phyloP scores from a whole-genome alignment of 2,329 filamentous ascomycete species.

The Fusarium sp. region DNA sequence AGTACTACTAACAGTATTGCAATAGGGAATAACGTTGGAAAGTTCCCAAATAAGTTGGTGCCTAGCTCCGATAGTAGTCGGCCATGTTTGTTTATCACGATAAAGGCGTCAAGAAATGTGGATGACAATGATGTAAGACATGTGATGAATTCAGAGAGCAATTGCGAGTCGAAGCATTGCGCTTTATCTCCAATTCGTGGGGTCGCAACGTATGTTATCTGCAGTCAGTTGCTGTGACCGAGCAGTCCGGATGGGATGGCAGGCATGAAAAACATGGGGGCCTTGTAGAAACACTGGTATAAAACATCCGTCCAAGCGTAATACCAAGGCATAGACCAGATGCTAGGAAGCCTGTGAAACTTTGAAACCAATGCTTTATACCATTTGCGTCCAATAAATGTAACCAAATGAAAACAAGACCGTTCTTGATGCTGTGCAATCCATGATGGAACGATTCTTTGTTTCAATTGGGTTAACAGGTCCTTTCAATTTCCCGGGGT shows the following conservation, averaged over 20 bases:
- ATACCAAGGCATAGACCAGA: slow-evolving; percentile 20
- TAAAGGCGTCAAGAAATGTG: background rate
- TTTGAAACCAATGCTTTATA: slow-evolving; percentile 19
- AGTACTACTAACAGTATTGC: background rate
- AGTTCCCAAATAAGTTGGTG: slow-evolving; percentile 23
- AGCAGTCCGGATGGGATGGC: slow-evolving; percentile 24
- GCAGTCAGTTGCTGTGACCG: slow-evolving; percentile 14
- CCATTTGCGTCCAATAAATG: slow-evolving; percentile 9
- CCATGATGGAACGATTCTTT: slow-evolving; percentile 26
- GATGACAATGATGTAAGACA: slow-evolving; percentile 11
- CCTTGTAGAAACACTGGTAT: slow-evolving; percentile 35
- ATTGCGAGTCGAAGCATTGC: slow-evolving; percentile 16
- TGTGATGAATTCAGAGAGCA: slow-evolving; percentile 11
- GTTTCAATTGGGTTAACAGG: background rate
- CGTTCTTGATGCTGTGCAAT: slow-evolving; percentile 20
- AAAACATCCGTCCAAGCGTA: slow-evolving; percentile 29
- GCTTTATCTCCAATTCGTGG: slow-evolving; percentile 25
- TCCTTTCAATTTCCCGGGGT: background rate
- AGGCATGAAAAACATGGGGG: slow-evolving; percentile 27
- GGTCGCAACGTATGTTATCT: slow-evolving; percentile 15
- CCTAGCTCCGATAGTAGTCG: slow-evolving; percentile 39
- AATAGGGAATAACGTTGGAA: slow-evolving; percentile 3
- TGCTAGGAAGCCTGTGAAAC: slow-evolving; percentile 20
- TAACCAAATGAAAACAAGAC: slow-evolving; percentile 8
- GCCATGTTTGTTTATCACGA: slow-evolving; percentile 19